These are phyloP conservation scores for Paracoccidioides brasiliensis DNA, from an alignment of 2,329 filamentous ascomycete species.

Conservation along the genomic window DNA sequence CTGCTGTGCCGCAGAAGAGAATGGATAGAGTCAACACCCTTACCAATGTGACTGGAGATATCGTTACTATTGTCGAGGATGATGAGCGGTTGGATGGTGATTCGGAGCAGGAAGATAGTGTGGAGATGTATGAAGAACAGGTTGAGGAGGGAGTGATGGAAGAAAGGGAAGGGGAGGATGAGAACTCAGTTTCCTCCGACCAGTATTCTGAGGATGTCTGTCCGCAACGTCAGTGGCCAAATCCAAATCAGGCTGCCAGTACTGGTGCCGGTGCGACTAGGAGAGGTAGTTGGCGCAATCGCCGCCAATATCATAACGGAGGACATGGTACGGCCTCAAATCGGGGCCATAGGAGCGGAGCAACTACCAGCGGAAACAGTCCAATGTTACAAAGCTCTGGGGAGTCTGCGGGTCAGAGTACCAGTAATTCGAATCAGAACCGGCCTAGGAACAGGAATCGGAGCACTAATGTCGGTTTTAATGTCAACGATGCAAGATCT, in stretches of 20 bases:
- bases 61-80: not conserved
- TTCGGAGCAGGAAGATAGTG: not conserved
- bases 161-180: not conserved
- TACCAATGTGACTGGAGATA: not conserved
- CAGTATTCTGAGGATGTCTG: not conserved
- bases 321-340: not conserved
- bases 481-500: constrained; percentile 10
- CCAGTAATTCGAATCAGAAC: not conserved
- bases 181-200: not conserved
- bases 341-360: too few relatives aligned
- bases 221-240: not conserved
- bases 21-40: not conserved
- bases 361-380: not conserved
- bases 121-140: not conserved
- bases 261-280: too few relatives aligned
- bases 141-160: not conserved
- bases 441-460: not conserved
- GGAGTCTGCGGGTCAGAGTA: not conserved
- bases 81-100: not conserved
- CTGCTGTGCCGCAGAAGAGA: not conserved
- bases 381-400: not conserved
- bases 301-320: not conserved
- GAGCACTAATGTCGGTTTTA: constrained; percentile 1
- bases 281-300: not conserved
- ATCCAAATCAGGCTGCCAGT: not conserved